Evolutionary conservation across 2,329 filamentous ascomycete species (phyloP), one percentile per base, ranked within the genome.

Genomic region (Daldinia eschscholtzii): DNA sequence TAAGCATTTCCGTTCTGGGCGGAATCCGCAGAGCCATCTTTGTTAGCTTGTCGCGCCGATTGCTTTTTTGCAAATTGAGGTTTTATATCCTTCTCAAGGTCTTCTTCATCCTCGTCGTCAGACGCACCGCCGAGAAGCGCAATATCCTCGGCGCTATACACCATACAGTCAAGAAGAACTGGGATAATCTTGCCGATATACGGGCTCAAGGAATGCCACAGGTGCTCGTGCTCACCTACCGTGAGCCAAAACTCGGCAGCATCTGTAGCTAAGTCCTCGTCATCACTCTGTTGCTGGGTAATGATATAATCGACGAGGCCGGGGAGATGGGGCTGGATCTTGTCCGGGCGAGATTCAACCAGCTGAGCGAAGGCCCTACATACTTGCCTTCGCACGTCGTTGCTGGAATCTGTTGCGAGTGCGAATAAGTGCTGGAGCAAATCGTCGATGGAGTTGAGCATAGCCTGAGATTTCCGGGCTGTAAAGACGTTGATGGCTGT

Each of bases 171-270:
- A 6, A 99, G 87, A 58, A 99, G 83, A 1, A 98, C 92, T 0
- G 96, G 96, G 33, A 99, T 91, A 71, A 98, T 95, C 79, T 92
- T 93, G 72, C 87, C 81, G 63, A 98, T 88, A 77, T 93, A 93
- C 0, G 94, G 94, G 7, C 87, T 89, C 52, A 99, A 84, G 0
- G 89, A 87, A 72, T 89, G 87, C 83, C 93, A 93, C 60, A 98
- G 83, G 66, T 91, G 88, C 46, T 92, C 88, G 77, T 97, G 93
- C 79, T 98, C 96, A 67, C 94, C 94, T 20, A 97, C 91, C 42
- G 93, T 93, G 50, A 99, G 88, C 94, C 97, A 99, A 78, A 99
- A 99, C 80, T 99, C 96, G 4, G 96, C 94, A 7, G 96, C 96
- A 79, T 99, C 96, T 72, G 97, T 90, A 41, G 95, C 94, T 65